Conservation (phyloP, 1,284 basidiomycete genomes). For the Dichomitus squalens region DNA sequence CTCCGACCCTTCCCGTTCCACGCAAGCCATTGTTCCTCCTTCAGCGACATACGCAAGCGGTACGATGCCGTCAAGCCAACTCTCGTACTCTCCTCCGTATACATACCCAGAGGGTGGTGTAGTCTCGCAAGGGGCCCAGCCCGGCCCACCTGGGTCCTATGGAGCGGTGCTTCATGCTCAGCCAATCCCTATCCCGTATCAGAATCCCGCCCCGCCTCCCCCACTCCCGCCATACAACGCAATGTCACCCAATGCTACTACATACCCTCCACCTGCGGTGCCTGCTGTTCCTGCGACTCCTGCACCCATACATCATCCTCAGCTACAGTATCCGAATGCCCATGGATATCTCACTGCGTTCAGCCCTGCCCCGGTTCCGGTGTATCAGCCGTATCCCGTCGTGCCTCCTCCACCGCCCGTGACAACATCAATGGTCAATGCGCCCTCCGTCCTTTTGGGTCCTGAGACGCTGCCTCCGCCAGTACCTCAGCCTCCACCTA, state of each 20-base stretch:
- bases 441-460: no score
- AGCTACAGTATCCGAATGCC: slow-evolving; percentile 9
- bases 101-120: not conserved
- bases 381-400: slow-evolving; percentile 8
- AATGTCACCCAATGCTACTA: not conserved
- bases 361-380: slow-evolving; percentile 2
- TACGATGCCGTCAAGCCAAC: not conserved
- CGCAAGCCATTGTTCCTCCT: slow-evolving; percentile 2
- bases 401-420: slow-evolving; percentile 2
- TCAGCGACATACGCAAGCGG: not conserved
- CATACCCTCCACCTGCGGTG: slow-evolving; percentile 6
- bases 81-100: slow-evolving; percentile 1
- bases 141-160: slow-evolving; percentile 8
- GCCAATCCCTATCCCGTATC: slow-evolving; percentile 4
- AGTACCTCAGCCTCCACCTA: not conserved
- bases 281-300: not conserved
- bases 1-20: not conserved
- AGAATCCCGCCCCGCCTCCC: not conserved
- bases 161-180: slow-evolving; percentile 1
- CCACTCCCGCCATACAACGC: slow-evolving; percentile 1
- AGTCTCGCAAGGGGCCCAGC: slow-evolving; percentile 1
- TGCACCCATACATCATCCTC: slow-evolving; percentile 5
- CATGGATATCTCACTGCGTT: not conserved
- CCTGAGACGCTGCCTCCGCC: no score
- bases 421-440: no score